Evolutionary conservation across 1,284 basidiomycete species (phyloP).

Genomic region (Sanguinoderma infundibulare): DNA sequence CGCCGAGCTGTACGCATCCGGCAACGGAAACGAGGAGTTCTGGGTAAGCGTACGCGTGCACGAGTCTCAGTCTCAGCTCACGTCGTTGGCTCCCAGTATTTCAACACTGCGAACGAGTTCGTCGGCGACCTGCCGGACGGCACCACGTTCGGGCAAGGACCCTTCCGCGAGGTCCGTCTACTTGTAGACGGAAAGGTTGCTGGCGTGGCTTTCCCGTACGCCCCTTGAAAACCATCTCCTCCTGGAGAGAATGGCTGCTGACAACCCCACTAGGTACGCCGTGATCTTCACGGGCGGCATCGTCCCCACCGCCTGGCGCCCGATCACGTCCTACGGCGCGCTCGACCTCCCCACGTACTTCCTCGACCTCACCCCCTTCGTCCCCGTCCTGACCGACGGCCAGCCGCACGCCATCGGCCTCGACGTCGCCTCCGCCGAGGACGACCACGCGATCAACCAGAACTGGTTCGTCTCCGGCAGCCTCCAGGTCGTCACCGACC

Average conservation of each 20-base stretch:
- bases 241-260: neutral
- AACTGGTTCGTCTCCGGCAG: constrained; percentile 82
- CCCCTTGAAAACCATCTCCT: neutral
- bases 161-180: constrained; percentile 81
- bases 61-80: neutral
- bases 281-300: constrained; percentile 86
- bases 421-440: constrained; percentile 75
- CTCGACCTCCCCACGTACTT: constrained; percentile 81
- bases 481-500: constrained; percentile 71
- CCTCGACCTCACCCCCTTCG: constrained; percentile 80
- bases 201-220: constrained; percentile 73
- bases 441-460: constrained; percentile 63
- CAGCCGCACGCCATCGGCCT: constrained; percentile 69
- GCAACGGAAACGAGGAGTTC: constrained; percentile 77
- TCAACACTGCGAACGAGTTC: constrained; percentile 68
- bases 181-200: constrained; percentile 78
- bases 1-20: constrained; percentile 75
- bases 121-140: constrained; percentile 56
- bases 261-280: constrained; percentile 44
- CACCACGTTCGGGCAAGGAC: constrained; percentile 61
- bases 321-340: constrained; percentile 79
- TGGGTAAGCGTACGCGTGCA: constrained; percentile 53
- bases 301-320: constrained; percentile 77
- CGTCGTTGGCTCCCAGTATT: constrained; percentile 56
- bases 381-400: constrained; percentile 72